Conservation (phyloP, 352 stramenopile species). For the Phytophthora multivora region DNA sequence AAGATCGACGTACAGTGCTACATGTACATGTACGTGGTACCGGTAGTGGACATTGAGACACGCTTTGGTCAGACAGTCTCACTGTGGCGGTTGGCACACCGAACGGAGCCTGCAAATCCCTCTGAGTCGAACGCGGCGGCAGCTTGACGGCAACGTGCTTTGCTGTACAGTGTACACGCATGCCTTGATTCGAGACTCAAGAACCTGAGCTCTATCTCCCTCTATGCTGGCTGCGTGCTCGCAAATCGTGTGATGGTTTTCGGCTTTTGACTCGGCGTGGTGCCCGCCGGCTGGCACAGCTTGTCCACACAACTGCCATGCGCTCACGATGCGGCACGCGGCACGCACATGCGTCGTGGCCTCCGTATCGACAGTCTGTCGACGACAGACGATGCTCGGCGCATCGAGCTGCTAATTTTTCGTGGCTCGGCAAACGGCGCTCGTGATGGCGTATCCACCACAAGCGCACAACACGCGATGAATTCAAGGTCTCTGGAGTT, state of each 20-base stretch:
- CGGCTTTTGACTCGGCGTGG: slow-evolving; percentile 10
- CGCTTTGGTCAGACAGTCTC: neutral
- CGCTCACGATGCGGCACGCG: slow-evolving; percentile 6
- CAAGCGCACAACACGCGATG: slow-evolving; percentile 12
- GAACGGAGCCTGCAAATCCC: neutral
- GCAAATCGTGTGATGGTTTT: slow-evolving; percentile 24
- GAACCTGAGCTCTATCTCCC: too few relatives aligned
- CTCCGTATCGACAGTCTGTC: slow-evolving; percentile 14
- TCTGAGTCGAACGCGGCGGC: neutral
- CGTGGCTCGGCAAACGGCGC: slow-evolving; percentile 6
- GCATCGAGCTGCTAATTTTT: slow-evolving; percentile 21
- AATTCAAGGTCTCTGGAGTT: slow-evolving; percentile 14
- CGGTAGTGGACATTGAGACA: slow-evolving; percentile 23
- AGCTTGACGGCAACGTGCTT: slow-evolving; percentile 1
- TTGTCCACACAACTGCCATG: slow-evolving; percentile 20
- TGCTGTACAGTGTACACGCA: neutral
- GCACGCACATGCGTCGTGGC: neutral
- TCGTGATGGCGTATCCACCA: slow-evolving; percentile 10
- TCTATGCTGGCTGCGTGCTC: slow-evolving; percentile 23
- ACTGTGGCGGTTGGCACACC: slow-evolving; percentile 1
- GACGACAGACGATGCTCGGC: slow-evolving; percentile 20
- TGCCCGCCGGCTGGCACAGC: slow-evolving; percentile 20
- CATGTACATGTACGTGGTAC: too few relatives aligned
- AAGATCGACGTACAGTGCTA: slow-evolving; percentile 3
- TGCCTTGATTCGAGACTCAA: neutral